A percentile compares a stretch with the other conserved stretches of the same genome.
Conservation (phyloP, 164 flowering plant genomes). For the Brasenia schreberi region DNA sequence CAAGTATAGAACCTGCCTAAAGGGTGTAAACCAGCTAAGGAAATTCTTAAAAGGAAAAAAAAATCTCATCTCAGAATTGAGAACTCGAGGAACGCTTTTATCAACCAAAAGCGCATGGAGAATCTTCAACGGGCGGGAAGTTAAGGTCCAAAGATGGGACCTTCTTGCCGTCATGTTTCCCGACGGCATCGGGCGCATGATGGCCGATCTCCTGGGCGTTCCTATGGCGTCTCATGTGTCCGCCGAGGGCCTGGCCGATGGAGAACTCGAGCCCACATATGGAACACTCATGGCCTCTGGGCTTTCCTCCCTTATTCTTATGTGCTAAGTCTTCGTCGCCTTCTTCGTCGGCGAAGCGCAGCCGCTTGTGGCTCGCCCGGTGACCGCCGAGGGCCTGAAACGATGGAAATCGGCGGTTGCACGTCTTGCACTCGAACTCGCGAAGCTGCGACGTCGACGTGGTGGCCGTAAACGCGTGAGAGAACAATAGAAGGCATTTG, state of each 20-base stretch:
- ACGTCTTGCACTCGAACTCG: constrained; percentile 79
- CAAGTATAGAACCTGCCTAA: too few relatives aligned
- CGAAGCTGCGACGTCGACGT: constrained; percentile 10
- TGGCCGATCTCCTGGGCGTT: constrained; percentile 5
- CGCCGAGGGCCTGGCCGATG: constrained; percentile 67
- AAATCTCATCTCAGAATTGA: neutral
- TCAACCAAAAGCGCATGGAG: constrained; percentile 21
- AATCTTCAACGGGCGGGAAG: constrained; percentile 46
- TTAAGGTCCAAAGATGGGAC: constrained; percentile 48
- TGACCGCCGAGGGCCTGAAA: constrained; percentile 91
- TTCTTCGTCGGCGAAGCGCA: constrained; percentile 14
- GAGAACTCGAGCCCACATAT: constrained; percentile 60
- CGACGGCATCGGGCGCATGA: constrained; percentile 4
- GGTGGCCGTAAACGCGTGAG: constrained; percentile 11
- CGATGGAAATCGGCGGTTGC: constrained; percentile 60
- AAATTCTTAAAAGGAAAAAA: neutral
- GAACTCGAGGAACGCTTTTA: neutral
- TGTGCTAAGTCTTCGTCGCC: constrained; percentile 4
- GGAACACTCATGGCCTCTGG: constrained; percentile 55
- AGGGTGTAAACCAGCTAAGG: neutral
- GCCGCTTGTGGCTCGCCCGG: constrained; percentile 84
- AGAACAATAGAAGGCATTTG: constrained; percentile 46
- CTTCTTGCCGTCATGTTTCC: constrained; percentile 16
- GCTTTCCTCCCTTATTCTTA: constrained; percentile 15
- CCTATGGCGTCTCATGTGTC: constrained; percentile 71